Evolutionary conservation across 139 green algal genomes (phyloP).

Genomic region (Trebouxia sp.): DNA sequence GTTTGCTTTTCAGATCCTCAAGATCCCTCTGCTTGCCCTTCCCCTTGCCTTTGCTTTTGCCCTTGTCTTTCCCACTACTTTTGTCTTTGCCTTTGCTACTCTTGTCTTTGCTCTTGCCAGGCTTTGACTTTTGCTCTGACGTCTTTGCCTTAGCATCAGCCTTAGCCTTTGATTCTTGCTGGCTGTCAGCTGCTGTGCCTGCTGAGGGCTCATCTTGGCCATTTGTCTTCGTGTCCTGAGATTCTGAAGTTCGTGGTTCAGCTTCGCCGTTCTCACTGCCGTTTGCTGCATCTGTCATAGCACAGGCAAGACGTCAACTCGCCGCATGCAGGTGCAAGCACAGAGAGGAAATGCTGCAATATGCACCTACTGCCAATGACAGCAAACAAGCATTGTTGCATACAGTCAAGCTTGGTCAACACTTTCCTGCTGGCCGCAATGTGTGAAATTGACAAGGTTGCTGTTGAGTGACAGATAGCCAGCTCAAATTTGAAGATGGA

Average conservation of each 20-base stretch:
- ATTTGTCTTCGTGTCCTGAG: background rate
- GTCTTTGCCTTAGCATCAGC: background rate
- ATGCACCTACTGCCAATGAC: too few relatives aligned
- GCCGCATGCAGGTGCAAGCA: too few relatives aligned
- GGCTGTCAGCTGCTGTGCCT: background rate
- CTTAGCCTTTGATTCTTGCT: background rate
- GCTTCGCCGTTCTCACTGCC: too few relatives aligned
- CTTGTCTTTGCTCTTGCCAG: background rate
- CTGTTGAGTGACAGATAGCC: background rate
- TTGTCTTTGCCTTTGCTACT: background rate
- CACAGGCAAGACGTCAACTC: too few relatives aligned
- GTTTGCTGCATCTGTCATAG: too few relatives aligned
- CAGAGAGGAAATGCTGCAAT: too few relatives aligned
- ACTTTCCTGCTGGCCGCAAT: background rate
- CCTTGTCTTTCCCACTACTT: background rate
- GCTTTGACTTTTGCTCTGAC: background rate
- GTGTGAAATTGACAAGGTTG: background rate
- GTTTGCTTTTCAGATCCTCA: constrained; percentile 9
- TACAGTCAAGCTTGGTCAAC: background rate
- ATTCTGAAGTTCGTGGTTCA: too few relatives aligned
- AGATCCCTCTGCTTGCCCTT: constrained; percentile 2
- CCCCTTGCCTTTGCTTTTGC: background rate
- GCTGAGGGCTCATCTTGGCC: background rate
- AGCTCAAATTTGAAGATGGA: background rate
- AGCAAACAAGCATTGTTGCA: too few relatives aligned